A percentile compares a stretch with the other conserved stretches of the same genome.
Conservation (phyloP, 805 yeast species). For the Teunomyces cretensis region DNA sequence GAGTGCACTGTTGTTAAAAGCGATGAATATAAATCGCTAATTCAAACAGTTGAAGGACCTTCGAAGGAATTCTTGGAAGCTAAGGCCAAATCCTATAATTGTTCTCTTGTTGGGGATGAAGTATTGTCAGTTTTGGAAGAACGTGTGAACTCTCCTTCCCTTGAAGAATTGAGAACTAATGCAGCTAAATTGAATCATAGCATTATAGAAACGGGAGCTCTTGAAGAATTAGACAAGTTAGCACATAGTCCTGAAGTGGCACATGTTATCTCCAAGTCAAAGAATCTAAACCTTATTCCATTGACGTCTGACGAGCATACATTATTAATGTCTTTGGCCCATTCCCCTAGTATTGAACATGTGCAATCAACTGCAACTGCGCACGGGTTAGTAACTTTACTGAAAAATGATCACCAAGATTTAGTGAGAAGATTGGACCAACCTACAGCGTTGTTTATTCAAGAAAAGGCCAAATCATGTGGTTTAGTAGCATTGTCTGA, state of each 20-base stretch:
- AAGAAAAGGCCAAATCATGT: conserved; percentile 26
- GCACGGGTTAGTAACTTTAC: conserved; percentile 7
- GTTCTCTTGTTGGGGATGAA: neutral
- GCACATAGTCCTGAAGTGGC: conserved; percentile 9
- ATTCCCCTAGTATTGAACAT: conserved; percentile 12
- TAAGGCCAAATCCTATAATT: conserved; percentile 7
- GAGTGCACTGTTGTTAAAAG: conserved; percentile 9
- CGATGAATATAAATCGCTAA: neutral
- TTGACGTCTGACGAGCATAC: conserved; percentile 11
- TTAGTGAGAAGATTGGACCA: neutral
- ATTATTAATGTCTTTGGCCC: conserved; percentile 9
- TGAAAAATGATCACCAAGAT: neutral
- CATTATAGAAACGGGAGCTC: conserved; percentile 7
- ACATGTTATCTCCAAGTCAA: conserved; percentile 6
- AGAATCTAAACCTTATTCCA: conserved; percentile 12
- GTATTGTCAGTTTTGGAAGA: conserved; percentile 8
- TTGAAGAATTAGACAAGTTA: conserved; percentile 4
- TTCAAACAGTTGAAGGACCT: neutral
- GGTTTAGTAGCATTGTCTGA: conserved; percentile 14
- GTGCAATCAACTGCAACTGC: conserved; percentile 7
- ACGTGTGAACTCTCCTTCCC: conserved; percentile 18
- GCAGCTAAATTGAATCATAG: conserved; percentile 8
- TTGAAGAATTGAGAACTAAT: conserved; percentile 17
- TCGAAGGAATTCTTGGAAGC: conserved; percentile 3
- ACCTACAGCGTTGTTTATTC: conserved; percentile 24